phyloP scores from a whole-genome alignment of 805 yeast species.

The Nakazawaea anatomiae region DNA sequence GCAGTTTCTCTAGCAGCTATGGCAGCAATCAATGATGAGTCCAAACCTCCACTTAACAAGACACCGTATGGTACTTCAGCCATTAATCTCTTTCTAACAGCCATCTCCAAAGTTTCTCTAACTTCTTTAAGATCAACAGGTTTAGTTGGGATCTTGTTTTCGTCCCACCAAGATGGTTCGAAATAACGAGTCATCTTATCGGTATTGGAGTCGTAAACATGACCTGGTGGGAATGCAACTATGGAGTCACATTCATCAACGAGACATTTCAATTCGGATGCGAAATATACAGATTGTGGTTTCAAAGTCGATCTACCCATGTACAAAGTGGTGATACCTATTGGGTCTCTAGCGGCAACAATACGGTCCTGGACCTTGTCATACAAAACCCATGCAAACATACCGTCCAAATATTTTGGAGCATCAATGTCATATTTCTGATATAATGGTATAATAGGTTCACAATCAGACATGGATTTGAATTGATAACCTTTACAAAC shows the following conservation, averaged over 20 bases:
- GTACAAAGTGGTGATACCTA: constrained; percentile 94
- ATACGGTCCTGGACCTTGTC: constrained; percentile 83
- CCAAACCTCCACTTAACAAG: constrained; percentile 93
- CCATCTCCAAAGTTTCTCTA: constrained; percentile 80
- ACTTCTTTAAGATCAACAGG: constrained; percentile 68
- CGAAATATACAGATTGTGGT: constrained; percentile 81
- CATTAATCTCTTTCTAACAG: constrained; percentile 98
- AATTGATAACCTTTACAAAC: constrained; percentile 67
- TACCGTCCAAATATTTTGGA: constrained; percentile 92
- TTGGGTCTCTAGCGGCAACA: constrained; percentile 97
- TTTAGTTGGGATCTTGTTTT: constrained; percentile 60
- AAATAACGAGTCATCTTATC: constrained; percentile 84
- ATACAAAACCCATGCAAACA: constrained; percentile 93
- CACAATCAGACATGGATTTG: constrained; percentile 92
- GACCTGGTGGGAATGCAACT: constrained; percentile 97
- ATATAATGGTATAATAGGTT: constrained; percentile 91
- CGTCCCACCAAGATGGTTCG: constrained; percentile 95
- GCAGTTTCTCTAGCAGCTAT: constrained; percentile 96
- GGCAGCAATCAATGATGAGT: constrained; percentile 92
- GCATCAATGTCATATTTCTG: constrained; percentile 84
- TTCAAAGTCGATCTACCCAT: constrained; percentile 73
- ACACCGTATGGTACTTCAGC: constrained; percentile 99
- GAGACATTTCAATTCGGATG: constrained; percentile 91
- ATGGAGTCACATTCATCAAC: constrained; percentile 93
- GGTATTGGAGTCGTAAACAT: constrained; percentile 87